Percentiles rank a stretch among this genome's conserved stretches.
Conservation (phyloP, 805 yeast species). For the Candida methanosorbosa region DNA sequence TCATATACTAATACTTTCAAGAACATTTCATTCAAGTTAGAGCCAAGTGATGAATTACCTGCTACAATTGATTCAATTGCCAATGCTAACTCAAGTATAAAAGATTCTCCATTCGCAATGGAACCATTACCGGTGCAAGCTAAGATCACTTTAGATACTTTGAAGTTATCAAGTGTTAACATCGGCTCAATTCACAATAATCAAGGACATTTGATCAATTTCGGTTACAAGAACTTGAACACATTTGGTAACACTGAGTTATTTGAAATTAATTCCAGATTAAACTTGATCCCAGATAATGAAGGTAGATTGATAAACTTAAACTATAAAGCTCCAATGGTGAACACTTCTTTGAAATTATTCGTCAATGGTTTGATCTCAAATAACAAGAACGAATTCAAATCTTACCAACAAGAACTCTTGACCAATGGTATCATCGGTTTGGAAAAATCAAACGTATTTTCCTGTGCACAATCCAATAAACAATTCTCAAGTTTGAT, state of each 20-base stretch:
- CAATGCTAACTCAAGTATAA: not conserved
- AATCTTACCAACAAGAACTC: slow-evolving; percentile 42
- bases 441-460: slow-evolving; percentile 24
- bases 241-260: slow-evolving; percentile 65
- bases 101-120: too few relatives aligned
- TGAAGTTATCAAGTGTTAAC: slow-evolving; percentile 19
- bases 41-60: slow-evolving; percentile 1
- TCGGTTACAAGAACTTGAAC: slow-evolving; percentile 34
- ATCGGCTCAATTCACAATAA: slow-evolving; percentile 27
- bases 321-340: slow-evolving; percentile 34
- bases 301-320: slow-evolving; percentile 47
- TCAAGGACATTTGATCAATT: slow-evolving; percentile 24
- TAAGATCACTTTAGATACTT: slow-evolving; percentile 25
- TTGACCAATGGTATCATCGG: slow-evolving; percentile 45
- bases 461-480: slow-evolving; percentile 16
- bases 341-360: slow-evolving; percentile 35
- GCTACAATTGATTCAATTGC: slow-evolving; percentile 2
- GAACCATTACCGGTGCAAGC: slow-evolving; percentile 25
- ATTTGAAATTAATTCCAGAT: slow-evolving; percentile 38
- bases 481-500: slow-evolving; percentile 18
- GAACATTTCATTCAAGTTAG: slow-evolving; percentile 13
- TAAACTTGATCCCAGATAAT: slow-evolving; percentile 40
- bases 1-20: slow-evolving; percentile 20
- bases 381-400: slow-evolving; percentile 43
- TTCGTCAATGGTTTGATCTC: slow-evolving; percentile 40